Conservation (phyloP, 2,329 filamentous ascomycete genomes). For the Xylariomycetidae sp. region DNA sequence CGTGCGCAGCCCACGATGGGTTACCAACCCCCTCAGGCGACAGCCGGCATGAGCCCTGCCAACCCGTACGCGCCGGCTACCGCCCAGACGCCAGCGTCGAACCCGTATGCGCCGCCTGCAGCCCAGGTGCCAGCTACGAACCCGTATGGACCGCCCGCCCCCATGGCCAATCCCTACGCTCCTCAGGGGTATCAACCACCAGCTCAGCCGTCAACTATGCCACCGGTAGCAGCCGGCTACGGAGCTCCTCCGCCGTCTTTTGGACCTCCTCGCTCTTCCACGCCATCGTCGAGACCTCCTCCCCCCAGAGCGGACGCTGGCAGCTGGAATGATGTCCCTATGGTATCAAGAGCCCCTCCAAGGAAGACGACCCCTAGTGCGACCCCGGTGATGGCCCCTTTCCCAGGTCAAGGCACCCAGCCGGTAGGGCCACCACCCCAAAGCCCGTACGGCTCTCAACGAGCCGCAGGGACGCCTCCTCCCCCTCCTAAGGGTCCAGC, state of each 20-base stretch:
- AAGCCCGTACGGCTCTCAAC: constrained; percentile 51
- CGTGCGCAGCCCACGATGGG: constrained; percentile 34
- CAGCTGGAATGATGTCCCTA: constrained; percentile 92
- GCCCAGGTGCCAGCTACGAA: constrained; percentile 17
- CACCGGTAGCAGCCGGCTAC: constrained; percentile 17
- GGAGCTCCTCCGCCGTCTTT: constrained; percentile 33
- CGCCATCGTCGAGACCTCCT: constrained; percentile 61
- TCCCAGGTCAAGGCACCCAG: constrained; percentile 56
- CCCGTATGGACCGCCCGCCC: no score
- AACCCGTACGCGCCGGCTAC: constrained; percentile 29
- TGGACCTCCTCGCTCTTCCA: constrained; percentile 57
- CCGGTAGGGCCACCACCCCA: constrained; percentile 52
- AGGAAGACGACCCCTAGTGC: constrained; percentile 69
- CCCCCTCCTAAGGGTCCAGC: constrained; percentile 77
- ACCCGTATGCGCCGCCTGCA: constrained; percentile 27
- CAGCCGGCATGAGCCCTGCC: constrained; percentile 18
- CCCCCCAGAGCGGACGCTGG: constrained; percentile 67
- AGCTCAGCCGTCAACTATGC: constrained; percentile 20
- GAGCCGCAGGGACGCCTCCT: constrained; percentile 62
- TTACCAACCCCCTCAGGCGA: constrained; percentile 43
- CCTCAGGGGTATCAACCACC: constrained; percentile 52
- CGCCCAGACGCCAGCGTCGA: constrained; percentile 22
- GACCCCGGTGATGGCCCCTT: constrained; percentile 67
- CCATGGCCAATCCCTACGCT: no score
- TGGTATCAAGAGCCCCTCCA: constrained; percentile 70